Conservation (phyloP, 176 grass and related monocot genomes). For the Aechmea fasciata region DNA sequence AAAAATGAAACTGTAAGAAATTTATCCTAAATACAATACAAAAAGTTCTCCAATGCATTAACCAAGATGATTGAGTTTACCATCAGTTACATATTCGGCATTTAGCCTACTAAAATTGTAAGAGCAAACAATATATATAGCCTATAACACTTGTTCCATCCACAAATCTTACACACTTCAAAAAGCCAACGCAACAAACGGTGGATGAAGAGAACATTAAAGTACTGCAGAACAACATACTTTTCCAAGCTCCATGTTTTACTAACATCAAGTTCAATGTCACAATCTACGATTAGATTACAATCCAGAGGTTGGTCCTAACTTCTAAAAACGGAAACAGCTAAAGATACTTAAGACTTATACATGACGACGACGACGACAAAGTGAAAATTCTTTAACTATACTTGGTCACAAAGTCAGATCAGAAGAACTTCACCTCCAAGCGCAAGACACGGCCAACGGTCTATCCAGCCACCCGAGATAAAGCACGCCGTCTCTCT, state of each 20-base stretch:
- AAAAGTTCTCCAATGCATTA: too few species aligned
- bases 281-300: not conserved
- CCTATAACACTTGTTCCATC: too few species aligned
- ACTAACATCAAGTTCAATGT: not conserved
- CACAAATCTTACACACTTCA: not conserved
- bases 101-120: not conserved
- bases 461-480: conserved; percentile 82
- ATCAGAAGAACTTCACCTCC: conserved; percentile 45
- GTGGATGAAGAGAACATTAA: not conserved
- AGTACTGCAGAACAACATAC: not conserved
- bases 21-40: too few species aligned
- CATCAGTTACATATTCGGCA: not conserved
- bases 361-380: not conserved
- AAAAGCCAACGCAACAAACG: not conserved
- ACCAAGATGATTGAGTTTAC: not conserved
- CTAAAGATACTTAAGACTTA: not conserved
- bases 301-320: conserved; percentile 1
- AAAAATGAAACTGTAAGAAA: too few species aligned
- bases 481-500: conserved; percentile 71
- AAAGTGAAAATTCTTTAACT: not conserved
- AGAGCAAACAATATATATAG: not conserved
- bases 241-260: not conserved
- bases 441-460: conserved; percentile 71
- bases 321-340: not conserved
- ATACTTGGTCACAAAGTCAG: conserved; percentile 11